Conservation (phyloP, 2,329 filamentous ascomycete genomes). For the Fusarium sacchari region DNA sequence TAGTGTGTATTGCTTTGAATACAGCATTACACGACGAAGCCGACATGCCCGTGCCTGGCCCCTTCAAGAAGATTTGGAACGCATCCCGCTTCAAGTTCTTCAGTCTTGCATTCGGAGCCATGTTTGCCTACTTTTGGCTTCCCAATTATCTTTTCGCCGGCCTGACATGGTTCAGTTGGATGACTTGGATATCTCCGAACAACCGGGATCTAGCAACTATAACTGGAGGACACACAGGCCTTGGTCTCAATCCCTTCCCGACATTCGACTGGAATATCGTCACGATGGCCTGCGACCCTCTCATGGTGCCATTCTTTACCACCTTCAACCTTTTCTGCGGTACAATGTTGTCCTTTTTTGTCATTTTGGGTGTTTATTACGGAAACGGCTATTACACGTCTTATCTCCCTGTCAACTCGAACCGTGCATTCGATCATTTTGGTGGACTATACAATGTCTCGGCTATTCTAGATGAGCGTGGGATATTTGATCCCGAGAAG, state of each 20-base stretch:
- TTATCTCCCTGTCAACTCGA: conserved; percentile 55
- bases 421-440: conserved; percentile 53
- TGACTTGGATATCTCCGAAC: conserved; percentile 62
- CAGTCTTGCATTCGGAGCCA: conserved; percentile 52
- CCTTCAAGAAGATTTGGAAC: conserved; percentile 50
- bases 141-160: conserved; percentile 62
- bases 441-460: conserved; percentile 53
- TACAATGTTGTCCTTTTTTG: conserved; percentile 41
- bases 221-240: conserved; percentile 50
- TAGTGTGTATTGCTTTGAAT: conserved; percentile 62
- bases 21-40: conserved; percentile 57
- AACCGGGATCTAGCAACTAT: conserved; percentile 52
- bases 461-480: conserved; percentile 46
- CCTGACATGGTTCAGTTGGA: conserved; percentile 61
- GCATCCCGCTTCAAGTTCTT: conserved; percentile 61
- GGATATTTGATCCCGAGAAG: conserved; percentile 50
- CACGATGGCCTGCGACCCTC: conserved; percentile 46
- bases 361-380: conserved; percentile 48
- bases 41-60: conserved; percentile 41
- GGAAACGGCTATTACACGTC: conserved; percentile 49
- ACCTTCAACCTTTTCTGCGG: conserved; percentile 50
- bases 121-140: conserved; percentile 66
- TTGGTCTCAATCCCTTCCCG: conserved; percentile 54
- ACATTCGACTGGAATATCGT: conserved; percentile 58
- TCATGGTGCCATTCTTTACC: conserved; percentile 52